Base-by-base conservation (phyloP, 2,329 filamentous ascomycete genomes). In the Cladobotryum protrusum region DNA sequence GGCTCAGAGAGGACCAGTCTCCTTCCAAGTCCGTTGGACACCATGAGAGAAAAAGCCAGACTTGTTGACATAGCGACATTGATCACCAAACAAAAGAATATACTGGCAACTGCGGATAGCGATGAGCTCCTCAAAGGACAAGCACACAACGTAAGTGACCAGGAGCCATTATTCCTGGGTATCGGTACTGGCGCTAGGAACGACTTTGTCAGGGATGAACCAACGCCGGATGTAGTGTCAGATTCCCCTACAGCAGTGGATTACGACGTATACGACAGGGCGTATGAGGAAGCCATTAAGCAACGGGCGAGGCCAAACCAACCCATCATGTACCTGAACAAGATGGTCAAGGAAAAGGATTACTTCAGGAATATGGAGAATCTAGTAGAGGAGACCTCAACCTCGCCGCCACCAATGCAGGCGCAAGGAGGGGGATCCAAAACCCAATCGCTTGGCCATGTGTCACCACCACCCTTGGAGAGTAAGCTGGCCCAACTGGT, bases 201-300 rank as follows among this genome's bases (percentile, higher is more conserved):
- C 53, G 72, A 72, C 15, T 74, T 74, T 57, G 61, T 64, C 42
- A 64, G 61, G 37, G 67, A 70, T 48, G 63, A 68, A 19, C 57
- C 64, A 9, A 68, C 67, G 13, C 67, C 67, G 3, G 67, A 76
- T 18, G 65, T 85, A 4, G 83, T 96, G 37, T 88, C 87, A 29
- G 90, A 96, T 67, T 95, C 88, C 1, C 92, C 92, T 3, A 85
- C 85, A 0, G 86, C 85, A 1, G 87, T 88, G 5, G 89, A 95
- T 53, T 89, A 89, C 59, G 84, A 93, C 62, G 85, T 97, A 51
- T 96, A 96, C 65, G 89, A 95, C 65, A 82, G 79, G 1, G 92
- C 92, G 0, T 96, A 95, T 64, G 82, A 88, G 61, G 63, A 63
- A 17, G 81, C 87, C 53, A 89, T 96, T 68, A 80, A 93, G 24